Evolutionary conservation across 768 basidiomycete species (phyloP), one percentile per base, ranked within the genome.

Genomic region (Exidia glandulosa): DNA sequence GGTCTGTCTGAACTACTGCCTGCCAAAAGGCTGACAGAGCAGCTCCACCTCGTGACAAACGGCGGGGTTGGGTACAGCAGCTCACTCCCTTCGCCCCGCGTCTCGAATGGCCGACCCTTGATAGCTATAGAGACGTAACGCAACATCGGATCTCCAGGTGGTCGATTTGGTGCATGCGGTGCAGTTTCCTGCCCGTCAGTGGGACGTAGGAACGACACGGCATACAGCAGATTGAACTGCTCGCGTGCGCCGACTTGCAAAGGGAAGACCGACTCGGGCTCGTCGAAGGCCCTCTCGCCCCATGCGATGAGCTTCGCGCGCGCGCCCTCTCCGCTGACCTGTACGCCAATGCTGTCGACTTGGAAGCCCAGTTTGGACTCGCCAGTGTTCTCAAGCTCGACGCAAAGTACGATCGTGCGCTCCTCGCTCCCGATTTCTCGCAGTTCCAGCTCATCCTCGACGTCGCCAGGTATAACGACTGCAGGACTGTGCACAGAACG

Each of bases 401-500:
- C 85, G 61, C 88, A 93, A n/a, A 96, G 81, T 4, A 94, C 85
- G 27, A 94, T 84, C 0, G 90, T 90, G 54, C 86, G 79, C 69
- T 94, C 91, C 57, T 87, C 88, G 63, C 83, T 85, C 1, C 10
- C 88, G 19, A 58, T 61, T 60, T 78, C 78, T 27, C 54, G 32
- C 27, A 25, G 31, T 48, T 60, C 59, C 34, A 60, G 60, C 13
- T 54, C 64, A 30, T 58, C 33, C 25, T 57, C 31, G 2, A 34
- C 29, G 13, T 59, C 60, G 13, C 57, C 62, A 2, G 84, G 82
- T 3, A 91, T 73, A 50, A 92, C 76, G 25, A 94, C 81, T 64
- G 90, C 86, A 0, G 94, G 94, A 12, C 94, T 85, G 63, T 94
- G 91, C 4, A 93, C 87, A 0, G 92, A 94, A n/a, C 92, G 81